Conservation (phyloP, 2,329 filamentous ascomycete species). For the Colletotrichum aenigma region DNA sequence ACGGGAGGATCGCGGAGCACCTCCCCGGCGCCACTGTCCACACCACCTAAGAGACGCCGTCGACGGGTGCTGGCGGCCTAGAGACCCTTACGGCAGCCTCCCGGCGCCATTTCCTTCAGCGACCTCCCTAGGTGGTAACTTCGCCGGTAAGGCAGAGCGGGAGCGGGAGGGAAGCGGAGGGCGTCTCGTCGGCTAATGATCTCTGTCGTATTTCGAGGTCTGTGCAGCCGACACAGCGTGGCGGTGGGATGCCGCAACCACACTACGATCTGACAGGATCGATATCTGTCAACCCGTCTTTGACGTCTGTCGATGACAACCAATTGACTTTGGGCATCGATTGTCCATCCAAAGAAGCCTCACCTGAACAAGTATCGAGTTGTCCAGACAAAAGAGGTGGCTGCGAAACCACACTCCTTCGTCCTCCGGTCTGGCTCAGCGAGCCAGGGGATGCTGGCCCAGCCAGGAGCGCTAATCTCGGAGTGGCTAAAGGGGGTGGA, state of each 20-base stretch:
- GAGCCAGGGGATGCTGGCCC: neutral
- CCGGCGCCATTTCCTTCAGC: neutral
- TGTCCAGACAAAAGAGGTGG: neutral
- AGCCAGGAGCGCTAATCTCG: neutral
- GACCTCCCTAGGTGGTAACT: neutral
- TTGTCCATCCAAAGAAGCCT: neutral
- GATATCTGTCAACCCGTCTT: neutral
- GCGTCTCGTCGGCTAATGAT: neutral
- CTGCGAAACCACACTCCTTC: neutral
- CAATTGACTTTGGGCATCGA: neutral
- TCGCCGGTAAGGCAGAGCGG: neutral
- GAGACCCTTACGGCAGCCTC: neutral
- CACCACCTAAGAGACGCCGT: neutral
- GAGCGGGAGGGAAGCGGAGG: neutral
- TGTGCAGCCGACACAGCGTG: neutral
- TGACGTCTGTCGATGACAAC: neutral
- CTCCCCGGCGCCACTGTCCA: neutral
- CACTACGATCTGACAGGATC: neutral
- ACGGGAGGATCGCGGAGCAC: conserved; percentile 8
- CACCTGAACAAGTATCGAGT: neutral
- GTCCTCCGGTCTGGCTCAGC: neutral
- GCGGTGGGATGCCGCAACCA: neutral
- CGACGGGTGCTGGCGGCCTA: neutral
- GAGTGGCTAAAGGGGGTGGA: neutral
- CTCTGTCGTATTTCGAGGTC: neutral